Percentiles rank a stretch among this genome's conserved stretches.
These are phyloP conservation scores for Bothriochloa decipiens DNA, from an alignment of 176 grass and related monocot species.

Conservation along the genomic window DNA sequence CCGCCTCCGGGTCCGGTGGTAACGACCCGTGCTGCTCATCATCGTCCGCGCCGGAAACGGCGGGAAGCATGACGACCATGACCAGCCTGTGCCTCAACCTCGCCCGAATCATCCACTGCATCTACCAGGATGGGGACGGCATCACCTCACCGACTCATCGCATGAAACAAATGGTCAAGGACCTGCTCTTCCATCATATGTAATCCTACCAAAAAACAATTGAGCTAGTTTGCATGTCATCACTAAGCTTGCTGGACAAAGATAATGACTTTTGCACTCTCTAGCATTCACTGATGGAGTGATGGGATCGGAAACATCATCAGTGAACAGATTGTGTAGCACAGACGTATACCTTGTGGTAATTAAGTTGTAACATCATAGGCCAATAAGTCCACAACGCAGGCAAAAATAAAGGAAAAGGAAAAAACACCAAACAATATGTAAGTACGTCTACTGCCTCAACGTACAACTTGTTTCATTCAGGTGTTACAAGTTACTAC, in stretches of 20 bases:
- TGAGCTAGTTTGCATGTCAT: neutral
- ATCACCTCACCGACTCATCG: constrained; percentile 46
- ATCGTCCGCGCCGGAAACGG: neutral
- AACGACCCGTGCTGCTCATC: neutral
- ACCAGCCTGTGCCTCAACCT: constrained; percentile 49
- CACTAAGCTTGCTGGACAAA: too few relatives aligned
- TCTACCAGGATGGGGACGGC: constrained; percentile 55
- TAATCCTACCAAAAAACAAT: neutral
- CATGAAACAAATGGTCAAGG: constrained; percentile 30
- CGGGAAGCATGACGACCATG: neutral
- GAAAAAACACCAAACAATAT: too few relatives aligned
- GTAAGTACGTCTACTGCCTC: neutral
- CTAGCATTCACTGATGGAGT: too few relatives aligned
- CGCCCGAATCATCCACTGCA: constrained; percentile 48
- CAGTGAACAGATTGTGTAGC: too few relatives aligned
- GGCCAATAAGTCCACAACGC: too few relatives aligned
- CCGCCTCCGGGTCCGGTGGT: neutral
- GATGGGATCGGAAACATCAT: too few relatives aligned
- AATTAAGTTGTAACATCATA: too few relatives aligned
- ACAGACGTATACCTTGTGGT: too few relatives aligned
- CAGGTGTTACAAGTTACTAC: neutral
- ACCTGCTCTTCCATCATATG: constrained; percentile 43
- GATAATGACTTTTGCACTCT: too few relatives aligned
- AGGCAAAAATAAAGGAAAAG: too few relatives aligned
- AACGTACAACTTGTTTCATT: neutral